Evolutionary conservation across 345 rosid genomes (phyloP).

Genomic region (Rhodomyrtus tomentosa): DNA sequence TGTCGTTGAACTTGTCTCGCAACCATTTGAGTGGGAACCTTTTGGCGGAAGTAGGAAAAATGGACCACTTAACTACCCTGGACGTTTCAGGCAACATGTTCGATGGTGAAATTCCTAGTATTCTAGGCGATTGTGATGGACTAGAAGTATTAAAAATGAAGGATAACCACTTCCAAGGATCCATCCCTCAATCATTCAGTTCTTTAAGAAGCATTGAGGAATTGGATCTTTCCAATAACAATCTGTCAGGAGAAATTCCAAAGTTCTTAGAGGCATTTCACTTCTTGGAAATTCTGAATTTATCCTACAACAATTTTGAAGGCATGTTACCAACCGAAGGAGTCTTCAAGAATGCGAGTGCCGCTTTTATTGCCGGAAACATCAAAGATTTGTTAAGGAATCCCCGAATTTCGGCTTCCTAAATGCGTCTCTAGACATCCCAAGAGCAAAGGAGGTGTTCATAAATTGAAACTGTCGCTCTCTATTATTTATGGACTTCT

Average conservation of each 20-base stretch:
- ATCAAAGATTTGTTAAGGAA: conserved; percentile 14
- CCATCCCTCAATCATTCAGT: conserved; percentile 21
- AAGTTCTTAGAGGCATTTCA: not conserved
- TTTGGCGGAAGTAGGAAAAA: conserved; percentile 3
- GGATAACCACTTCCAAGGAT: conserved; percentile 18
- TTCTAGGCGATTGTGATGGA: conserved; percentile 6
- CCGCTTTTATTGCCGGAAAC: conserved; percentile 15
- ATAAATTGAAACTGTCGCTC: too few species aligned
- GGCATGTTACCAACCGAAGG: conserved; percentile 28
- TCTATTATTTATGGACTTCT: too few species aligned
- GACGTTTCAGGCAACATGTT: conserved; percentile 6
- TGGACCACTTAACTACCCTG: conserved; percentile 5
- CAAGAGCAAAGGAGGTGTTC: too few species aligned
- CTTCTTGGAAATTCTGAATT: not conserved
- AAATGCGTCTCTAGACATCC: not conserved
- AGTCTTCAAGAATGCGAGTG: conserved; percentile 15
- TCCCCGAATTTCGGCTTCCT: not conserved
- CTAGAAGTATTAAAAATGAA: conserved; percentile 1
- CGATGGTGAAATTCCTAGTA: conserved; percentile 14
- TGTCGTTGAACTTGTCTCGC: conserved; percentile 3
- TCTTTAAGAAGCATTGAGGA: conserved; percentile 8
- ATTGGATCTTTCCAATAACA: conserved; percentile 30
- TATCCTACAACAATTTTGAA: conserved; percentile 3
- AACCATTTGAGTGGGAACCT: conserved; percentile 17
- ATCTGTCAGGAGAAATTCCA: conserved; percentile 15